Percentiles rank a stretch among this genome's conserved stretches.
These are phyloP conservation scores for Lasiodiplodia sp. DNA, from an alignment of 2,329 filamentous ascomycete genomes.

Conservation along the genomic window DNA sequence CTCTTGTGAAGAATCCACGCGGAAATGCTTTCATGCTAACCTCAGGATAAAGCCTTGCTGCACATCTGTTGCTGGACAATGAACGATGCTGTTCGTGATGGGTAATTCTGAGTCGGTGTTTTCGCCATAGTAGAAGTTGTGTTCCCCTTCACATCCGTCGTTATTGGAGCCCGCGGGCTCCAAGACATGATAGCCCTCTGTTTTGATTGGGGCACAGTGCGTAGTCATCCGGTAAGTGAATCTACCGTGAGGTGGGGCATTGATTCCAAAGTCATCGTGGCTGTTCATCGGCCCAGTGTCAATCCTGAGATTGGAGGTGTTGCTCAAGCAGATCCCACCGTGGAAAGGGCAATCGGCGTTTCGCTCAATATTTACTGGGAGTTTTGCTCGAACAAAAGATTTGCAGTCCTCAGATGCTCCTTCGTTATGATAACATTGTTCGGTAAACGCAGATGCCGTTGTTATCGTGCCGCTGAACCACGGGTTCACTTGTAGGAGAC, in stretches of 20 bases:
- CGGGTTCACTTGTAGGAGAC: neutral
- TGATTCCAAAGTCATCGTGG: conserved; percentile 36
- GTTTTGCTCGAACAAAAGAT: conserved; percentile 14
- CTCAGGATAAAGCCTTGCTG: no score
- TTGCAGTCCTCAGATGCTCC: neutral
- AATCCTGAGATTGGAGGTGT: conserved; percentile 31
- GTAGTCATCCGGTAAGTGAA: conserved; percentile 23
- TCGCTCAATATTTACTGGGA: conserved; percentile 19
- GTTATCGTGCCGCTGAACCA: neutral
- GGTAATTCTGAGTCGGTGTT: neutral
- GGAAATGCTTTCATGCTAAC: no score
- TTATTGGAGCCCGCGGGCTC: neutral
- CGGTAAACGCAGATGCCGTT: neutral
- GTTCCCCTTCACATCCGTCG: no score
- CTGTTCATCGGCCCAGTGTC: conserved; percentile 36
- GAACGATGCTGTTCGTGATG: no score
- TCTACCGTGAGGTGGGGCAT: conserved; percentile 32
- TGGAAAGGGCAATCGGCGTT: conserved; percentile 33
- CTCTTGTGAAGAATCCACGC: no score
- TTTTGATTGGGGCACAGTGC: conserved; percentile 31
- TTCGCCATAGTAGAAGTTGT: neutral
- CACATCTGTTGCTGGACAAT: no score
- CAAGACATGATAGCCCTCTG: conserved; percentile 8
- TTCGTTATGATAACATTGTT: conserved; percentile 29
- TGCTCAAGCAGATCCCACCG: conserved; percentile 28